These are phyloP conservation scores for Stagonosporopsis vannaccii DNA, from an alignment of 2,329 filamentous ascomycete species.

Conservation along the genomic window DNA sequence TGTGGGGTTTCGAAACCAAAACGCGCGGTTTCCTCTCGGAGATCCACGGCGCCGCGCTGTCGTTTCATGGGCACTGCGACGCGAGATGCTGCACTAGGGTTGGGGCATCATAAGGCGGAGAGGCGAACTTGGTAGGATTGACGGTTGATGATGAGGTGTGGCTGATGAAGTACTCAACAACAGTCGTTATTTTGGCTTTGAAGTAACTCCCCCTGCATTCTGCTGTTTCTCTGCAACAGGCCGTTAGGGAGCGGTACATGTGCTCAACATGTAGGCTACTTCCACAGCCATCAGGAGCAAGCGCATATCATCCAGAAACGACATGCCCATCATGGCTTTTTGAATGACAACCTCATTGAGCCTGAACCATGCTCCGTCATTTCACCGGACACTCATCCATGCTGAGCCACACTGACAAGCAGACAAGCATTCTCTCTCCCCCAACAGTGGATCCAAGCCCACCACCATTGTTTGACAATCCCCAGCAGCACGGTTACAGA, in stretches of 20 bases:
- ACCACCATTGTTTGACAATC: constrained; percentile 32
- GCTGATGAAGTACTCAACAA: constrained; percentile 1
- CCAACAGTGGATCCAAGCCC: constrained; percentile 14
- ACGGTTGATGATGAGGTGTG: constrained; percentile 2
- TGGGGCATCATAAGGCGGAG: background rate
- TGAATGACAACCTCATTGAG: background rate
- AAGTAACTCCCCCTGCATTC: too few species aligned
- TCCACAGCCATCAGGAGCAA: too few species aligned
- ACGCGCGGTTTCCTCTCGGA: constrained; percentile 20
- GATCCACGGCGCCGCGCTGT: constrained; percentile 15
- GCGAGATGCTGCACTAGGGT: constrained; percentile 5
- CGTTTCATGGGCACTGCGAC: constrained; percentile 23
- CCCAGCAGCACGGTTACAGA: constrained; percentile 34
- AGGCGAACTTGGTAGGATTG: background rate
- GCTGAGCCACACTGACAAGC: constrained; percentile 14
- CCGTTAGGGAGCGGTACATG: background rate
- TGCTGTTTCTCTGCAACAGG: too few species aligned
- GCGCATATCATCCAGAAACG: background rate
- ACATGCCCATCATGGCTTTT: background rate
- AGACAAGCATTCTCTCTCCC: constrained; percentile 15
- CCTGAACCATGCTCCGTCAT: constrained; percentile 2
- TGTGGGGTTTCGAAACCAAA: constrained; percentile 35
- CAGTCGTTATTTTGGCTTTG: too few species aligned
- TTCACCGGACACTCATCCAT: background rate
- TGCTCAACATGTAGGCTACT: background rate